Percentiles rank a stretch among this genome's conserved stretches.
phyloP scores from a whole-genome alignment of 1,284 basidiomycete genomes.

The Porogramme epimiltina region DNA sequence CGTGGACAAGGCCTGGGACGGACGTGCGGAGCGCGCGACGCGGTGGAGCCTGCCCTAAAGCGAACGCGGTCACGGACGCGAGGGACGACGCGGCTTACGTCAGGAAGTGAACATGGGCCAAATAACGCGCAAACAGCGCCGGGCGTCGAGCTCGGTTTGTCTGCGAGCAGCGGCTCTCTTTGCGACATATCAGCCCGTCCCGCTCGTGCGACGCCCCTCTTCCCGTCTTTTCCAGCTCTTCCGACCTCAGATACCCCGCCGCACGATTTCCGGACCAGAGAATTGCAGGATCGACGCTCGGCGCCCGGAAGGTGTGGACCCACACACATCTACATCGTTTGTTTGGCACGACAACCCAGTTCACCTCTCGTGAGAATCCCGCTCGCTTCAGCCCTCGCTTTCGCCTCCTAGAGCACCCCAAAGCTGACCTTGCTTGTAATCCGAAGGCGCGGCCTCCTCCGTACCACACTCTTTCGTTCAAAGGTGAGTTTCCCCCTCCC shows the following conservation, averaged over 20 bases:
- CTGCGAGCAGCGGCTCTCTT: slow-evolving; percentile 3
- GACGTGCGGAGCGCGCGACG: not conserved
- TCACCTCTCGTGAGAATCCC: slow-evolving; percentile 30
- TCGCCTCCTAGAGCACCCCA: slow-evolving; percentile 12
- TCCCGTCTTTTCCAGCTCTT: not conserved
- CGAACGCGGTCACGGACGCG: slow-evolving; percentile 17
- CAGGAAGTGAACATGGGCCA: slow-evolving; percentile 33
- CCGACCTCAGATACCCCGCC: not conserved
- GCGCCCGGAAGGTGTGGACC: slow-evolving; percentile 27
- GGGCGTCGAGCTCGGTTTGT: slow-evolving; percentile 1
- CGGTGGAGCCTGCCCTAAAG: slow-evolving; percentile 18
- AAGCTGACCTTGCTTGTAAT: slow-evolving; percentile 29
- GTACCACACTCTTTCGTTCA: slow-evolving; percentile 57
- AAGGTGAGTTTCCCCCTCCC: slow-evolving; percentile 41
- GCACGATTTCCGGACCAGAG: not conserved
- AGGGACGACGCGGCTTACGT: slow-evolving; percentile 21
- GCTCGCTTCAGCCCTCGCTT: slow-evolving; percentile 22
- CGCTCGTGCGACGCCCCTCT: slow-evolving; percentile 23
- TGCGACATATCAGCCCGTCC: slow-evolving; percentile 14
- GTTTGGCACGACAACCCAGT: slow-evolving; percentile 27
- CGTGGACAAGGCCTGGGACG: too few relatives aligned
- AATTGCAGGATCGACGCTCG: slow-evolving; percentile 4
- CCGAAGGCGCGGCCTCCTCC: slow-evolving; percentile 72
- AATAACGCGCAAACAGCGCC: slow-evolving; percentile 36
- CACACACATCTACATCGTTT: slow-evolving; percentile 29